These are phyloP conservation scores for Elongisporangium anandrum DNA, from an alignment of 352 stramenopile species.

Conservation along the genomic window DNA sequence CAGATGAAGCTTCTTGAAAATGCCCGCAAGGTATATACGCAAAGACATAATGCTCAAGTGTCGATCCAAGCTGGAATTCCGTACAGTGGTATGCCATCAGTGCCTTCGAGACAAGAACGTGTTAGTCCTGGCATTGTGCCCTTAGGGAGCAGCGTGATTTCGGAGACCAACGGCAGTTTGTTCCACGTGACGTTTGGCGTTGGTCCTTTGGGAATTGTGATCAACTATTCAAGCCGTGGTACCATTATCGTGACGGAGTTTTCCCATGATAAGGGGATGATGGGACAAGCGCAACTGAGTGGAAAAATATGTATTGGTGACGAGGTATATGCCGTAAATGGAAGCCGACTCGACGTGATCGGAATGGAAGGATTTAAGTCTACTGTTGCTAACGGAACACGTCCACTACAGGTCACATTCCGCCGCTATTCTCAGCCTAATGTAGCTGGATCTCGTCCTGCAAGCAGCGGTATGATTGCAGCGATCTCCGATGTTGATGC, in stretches of 20 bases:
- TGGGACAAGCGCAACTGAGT: slow-evolving; percentile 69
- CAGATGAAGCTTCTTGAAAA: slow-evolving; percentile 68
- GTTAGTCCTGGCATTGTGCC: neutral
- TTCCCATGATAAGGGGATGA: slow-evolving; percentile 56
- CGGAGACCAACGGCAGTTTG: slow-evolving; percentile 21
- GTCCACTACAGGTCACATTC: slow-evolving; percentile 72
- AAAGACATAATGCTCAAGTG: neutral
- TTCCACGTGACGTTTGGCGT: slow-evolving; percentile 63
- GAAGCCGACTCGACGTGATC: slow-evolving; percentile 50
- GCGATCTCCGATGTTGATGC: neutral
- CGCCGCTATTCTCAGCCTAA: slow-evolving; percentile 14
- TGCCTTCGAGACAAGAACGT: neutral
- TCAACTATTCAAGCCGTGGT: slow-evolving; percentile 72
- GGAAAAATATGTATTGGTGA: slow-evolving; percentile 71
- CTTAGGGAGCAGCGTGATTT: neutral
- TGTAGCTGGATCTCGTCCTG: neutral
- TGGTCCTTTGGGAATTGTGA: slow-evolving; percentile 76
- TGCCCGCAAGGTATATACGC: slow-evolving; percentile 32
- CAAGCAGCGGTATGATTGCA: neutral
- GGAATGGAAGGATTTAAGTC: slow-evolving; percentile 83
- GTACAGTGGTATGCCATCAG: neutral
- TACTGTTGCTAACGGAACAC: slow-evolving; percentile 48
- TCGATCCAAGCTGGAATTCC: neutral
- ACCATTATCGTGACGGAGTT: slow-evolving; percentile 82
- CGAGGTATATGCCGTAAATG: slow-evolving; percentile 78